Percentiles rank a stretch among this genome's conserved stretches.
Conservation (phyloP, 768 basidiomycete species). For the Lanmaoa pseudosensibilis region DNA sequence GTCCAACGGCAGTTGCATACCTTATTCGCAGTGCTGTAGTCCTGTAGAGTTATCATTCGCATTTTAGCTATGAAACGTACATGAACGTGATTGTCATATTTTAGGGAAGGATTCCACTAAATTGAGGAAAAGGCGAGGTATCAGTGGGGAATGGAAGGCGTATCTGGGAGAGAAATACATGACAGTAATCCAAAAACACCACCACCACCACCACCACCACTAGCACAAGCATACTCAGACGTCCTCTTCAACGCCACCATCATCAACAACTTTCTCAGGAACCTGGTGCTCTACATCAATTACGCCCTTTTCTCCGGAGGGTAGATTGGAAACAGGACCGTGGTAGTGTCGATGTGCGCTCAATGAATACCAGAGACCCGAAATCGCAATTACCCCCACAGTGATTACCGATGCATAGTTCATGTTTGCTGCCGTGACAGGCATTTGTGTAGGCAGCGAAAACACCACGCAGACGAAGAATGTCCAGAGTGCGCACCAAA, state of each 20-base stretch:
- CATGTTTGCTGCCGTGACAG: constrained; percentile 50
- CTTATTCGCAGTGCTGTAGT: neutral
- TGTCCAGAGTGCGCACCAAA: constrained; percentile 48
- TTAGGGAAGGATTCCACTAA: too few relatives aligned
- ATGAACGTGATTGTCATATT: too few relatives aligned
- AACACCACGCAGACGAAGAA: constrained; percentile 48
- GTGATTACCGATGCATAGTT: constrained; percentile 47
- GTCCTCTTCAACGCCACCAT: neutral
- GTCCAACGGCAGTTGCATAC: neutral
- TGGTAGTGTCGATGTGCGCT: constrained; percentile 55
- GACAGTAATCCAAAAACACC: too few relatives aligned
- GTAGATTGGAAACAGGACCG: constrained; percentile 57
- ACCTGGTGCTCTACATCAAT: neutral
- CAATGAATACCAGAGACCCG: constrained; percentile 52
- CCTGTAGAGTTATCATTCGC: neutral
- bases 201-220: neutral
- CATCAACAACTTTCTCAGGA: constrained; percentile 1
- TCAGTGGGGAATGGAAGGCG: neutral
- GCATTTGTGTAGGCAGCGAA: constrained; percentile 50
- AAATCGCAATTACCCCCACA: constrained; percentile 21
- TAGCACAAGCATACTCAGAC: neutral
- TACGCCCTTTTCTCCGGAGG: neutral
- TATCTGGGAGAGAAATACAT: neutral
- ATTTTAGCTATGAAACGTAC: neutral
- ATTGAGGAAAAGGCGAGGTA: neutral